phyloP scores from a whole-genome alignment of 163 green algal genomes.

The Prototheca stagnorum region DNA sequence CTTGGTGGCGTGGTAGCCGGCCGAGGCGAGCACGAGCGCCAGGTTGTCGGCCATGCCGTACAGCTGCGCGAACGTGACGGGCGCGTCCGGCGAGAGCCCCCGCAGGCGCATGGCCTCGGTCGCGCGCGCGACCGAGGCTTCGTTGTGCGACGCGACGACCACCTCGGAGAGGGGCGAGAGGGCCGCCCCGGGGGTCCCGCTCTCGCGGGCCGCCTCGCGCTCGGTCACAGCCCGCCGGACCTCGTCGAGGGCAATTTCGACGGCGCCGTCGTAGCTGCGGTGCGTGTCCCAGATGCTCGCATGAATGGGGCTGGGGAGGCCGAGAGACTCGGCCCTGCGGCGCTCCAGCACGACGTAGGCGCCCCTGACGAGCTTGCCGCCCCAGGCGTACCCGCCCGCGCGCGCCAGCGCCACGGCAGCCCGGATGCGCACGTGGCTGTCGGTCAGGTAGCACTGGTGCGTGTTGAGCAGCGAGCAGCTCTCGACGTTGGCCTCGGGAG shows the following conservation, averaged over 20 bases:
- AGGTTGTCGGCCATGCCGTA: slow-evolving; percentile 82
- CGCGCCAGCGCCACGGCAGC: slow-evolving; percentile 48
- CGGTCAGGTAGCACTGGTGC: slow-evolving; percentile 74
- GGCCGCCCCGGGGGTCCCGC: too few species aligned
- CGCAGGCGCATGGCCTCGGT: slow-evolving; percentile 39
- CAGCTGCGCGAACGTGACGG: slow-evolving; percentile 57
- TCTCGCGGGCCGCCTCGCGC: not conserved
- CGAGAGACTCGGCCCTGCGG: slow-evolving; percentile 28
- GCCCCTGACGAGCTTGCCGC: slow-evolving; percentile 63
- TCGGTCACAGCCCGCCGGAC: too few species aligned
- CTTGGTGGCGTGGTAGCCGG: slow-evolving; percentile 46
- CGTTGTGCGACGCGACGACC: slow-evolving; percentile 63
- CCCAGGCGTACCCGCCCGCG: slow-evolving; percentile 39
- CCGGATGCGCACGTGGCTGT: slow-evolving; percentile 28
- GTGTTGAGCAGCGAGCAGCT: slow-evolving; percentile 59
- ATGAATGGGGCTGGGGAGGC: slow-evolving; percentile 45
- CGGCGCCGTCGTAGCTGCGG: slow-evolving; percentile 41
- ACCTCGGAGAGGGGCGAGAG: too few species aligned
- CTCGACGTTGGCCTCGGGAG: slow-evolving; percentile 51
- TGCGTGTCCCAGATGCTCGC: slow-evolving; percentile 53
- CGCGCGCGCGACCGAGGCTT: slow-evolving; percentile 43
- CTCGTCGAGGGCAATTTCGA: slow-evolving; percentile 16
- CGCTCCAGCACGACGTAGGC: slow-evolving; percentile 74
- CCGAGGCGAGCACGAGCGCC: slow-evolving; percentile 52
- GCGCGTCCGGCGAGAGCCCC: slow-evolving; percentile 22